Evolutionary conservation across 2,329 filamentous ascomycete genomes (phyloP).

Genomic region (Neofusicoccum sp.): DNA sequence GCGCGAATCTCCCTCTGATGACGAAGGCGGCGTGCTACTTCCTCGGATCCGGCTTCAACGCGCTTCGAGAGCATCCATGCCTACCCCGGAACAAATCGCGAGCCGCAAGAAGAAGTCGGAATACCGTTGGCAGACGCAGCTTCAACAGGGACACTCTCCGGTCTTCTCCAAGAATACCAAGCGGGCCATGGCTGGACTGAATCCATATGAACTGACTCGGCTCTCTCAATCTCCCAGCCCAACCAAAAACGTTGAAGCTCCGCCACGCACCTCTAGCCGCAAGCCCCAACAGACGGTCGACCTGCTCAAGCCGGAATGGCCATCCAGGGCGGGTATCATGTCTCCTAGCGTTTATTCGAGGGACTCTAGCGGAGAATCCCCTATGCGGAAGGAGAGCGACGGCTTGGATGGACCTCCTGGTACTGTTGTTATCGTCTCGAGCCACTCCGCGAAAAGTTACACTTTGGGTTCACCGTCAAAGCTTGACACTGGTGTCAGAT

Average conservation of each 20-base stretch:
- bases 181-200: slow-evolving; percentile 23
- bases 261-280: slow-evolving; percentile 9
- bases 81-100: slow-evolving; percentile 41
- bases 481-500: slow-evolving; percentile 21
- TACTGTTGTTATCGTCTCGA: slow-evolving; percentile 45
- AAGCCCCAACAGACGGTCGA: neutral
- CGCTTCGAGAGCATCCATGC: slow-evolving; percentile 24
- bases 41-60: slow-evolving; percentile 16
- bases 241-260: slow-evolving; percentile 7
- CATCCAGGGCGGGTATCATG: slow-evolving; percentile 22
- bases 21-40: slow-evolving; percentile 8
- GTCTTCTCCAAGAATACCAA: slow-evolving; percentile 22
- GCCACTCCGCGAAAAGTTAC: slow-evolving; percentile 45
- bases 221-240: slow-evolving; percentile 20
- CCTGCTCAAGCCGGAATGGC: slow-evolving; percentile 5
- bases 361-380: slow-evolving; percentile 39
- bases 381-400: slow-evolving; percentile 34
- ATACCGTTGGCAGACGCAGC: slow-evolving; percentile 42
- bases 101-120: slow-evolving; percentile 38
- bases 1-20: slow-evolving; percentile 5
- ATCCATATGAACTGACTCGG: slow-evolving; percentile 32
- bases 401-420: slow-evolving; percentile 25
- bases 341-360: slow-evolving; percentile 51
- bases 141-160: slow-evolving; percentile 35
- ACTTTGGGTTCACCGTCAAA: slow-evolving; percentile 31